Conservation (phyloP, 2,329 filamentous ascomycete species). For the Acephala macrosclerotiorum region DNA sequence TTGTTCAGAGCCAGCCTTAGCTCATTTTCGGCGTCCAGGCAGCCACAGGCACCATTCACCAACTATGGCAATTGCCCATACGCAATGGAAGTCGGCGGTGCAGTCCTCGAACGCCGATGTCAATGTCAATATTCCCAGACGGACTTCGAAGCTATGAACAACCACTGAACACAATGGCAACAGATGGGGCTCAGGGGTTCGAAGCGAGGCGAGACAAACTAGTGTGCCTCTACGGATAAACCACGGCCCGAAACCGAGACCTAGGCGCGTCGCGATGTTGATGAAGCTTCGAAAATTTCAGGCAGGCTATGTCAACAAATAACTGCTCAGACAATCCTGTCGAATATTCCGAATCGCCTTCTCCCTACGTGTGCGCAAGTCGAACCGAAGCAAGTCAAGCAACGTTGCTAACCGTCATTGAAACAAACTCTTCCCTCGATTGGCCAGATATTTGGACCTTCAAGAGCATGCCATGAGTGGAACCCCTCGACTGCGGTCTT, state of each 20-base stretch:
- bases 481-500: conserved; percentile 83
- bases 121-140: background rate
- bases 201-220: background rate
- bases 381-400: background rate
- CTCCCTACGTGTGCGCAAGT: background rate
- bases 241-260: background rate
- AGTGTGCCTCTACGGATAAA: background rate
- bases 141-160: background rate
- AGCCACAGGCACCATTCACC: background rate
- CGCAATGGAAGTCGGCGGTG: background rate
- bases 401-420: background rate
- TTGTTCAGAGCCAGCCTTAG: background rate
- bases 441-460: conserved; percentile 10
- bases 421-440: conserved; percentile 10
- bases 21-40: background rate
- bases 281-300: background rate
- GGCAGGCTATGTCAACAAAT: conserved; percentile 1
- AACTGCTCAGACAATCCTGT: background rate
- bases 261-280: background rate
- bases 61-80: background rate
- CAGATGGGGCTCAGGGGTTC: background rate
- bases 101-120: background rate
- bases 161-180: background rate
- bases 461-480: conserved; percentile 68
- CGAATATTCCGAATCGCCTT: background rate